Base-by-base conservation (phyloP, 2,329 filamentous ascomycete species). In the Amauroascus niger region DNA sequence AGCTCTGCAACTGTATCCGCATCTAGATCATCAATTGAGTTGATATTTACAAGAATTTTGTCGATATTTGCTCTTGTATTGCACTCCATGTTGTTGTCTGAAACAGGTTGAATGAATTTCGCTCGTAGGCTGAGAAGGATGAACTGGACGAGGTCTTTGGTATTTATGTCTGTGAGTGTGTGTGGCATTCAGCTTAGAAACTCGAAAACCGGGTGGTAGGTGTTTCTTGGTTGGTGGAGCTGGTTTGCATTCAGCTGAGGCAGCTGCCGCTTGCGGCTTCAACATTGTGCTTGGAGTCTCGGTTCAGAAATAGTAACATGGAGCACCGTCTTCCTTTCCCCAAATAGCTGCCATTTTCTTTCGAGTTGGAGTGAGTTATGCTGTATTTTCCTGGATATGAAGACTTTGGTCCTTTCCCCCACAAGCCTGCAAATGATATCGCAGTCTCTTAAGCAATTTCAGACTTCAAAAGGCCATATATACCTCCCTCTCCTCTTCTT, bases 11-110 rank as follows among this genome's bases (percentile, higher is more conserved):
- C 41, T 52, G 20, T 51, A 52, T 52, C 53, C 30, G 28, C 16
- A 32, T 55, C 53, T 52, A 52, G 48, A 30, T 55, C 53, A 46
- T 52, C 6, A 46, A 52, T 55, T n/a, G 53, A 52, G 53, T 55
- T 55, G 53, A 39, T 32, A 1, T 39, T 52, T 41, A 39, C 47
- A 39, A 52, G 53, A 9, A 52, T 55, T 35, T 55, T 47, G 47
- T 52, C 41, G 18, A 45, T 52, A 37, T 39, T 45, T 18, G 48
- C 53, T 47, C 53, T 46, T 55, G 40, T 46, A 3, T 52, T 52
- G 48, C 39, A 47, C 47, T 55, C 48, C 53, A 55, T 55, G 47
- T 51, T 37, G 22, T 50, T 44, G 44, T 28, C 28, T 35, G 30
- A 5, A 37, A 20, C 26, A 14, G 28, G 37, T 50, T n/a, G n/a